These are phyloP conservation scores for Aethionema arabicum DNA, from an alignment of 345 rosid species.

Conservation along the genomic window DNA sequence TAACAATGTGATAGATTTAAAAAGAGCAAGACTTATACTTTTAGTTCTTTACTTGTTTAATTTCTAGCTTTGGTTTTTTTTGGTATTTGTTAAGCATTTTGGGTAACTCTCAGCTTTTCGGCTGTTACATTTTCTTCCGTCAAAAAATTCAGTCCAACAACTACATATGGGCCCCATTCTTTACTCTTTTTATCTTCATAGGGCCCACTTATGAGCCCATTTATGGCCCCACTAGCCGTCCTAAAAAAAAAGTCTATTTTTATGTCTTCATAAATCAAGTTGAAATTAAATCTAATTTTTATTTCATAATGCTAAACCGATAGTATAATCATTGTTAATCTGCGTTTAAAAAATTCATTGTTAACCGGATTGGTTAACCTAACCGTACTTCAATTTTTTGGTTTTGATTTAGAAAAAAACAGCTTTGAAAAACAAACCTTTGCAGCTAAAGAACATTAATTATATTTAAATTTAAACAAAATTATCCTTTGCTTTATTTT, in stretches of 20 bases:
- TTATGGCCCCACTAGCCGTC: slow-evolving; percentile 16
- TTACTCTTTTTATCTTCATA: slow-evolving; percentile 13
- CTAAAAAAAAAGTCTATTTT: slow-evolving; percentile 1
- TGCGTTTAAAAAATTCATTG: no score
- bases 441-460: slow-evolving; percentile 26
- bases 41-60: slow-evolving; percentile 1
- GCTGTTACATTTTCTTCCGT: slow-evolving; percentile 18
- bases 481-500: neutral
- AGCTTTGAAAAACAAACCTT: slow-evolving; percentile 12
- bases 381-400: neutral
- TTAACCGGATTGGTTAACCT: slow-evolving; percentile 4
- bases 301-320: slow-evolving; percentile 7
- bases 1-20: neutral
- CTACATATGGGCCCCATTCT: neutral
- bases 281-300: neutral
- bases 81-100: slow-evolving; percentile 3
- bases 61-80: neutral
- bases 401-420: slow-evolving; percentile 4
- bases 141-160: slow-evolving; percentile 18
- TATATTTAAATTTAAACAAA: neutral
- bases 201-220: slow-evolving; percentile 8
- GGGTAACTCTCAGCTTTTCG: neutral
- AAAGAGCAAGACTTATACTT: neutral
- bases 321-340: no score
- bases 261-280: neutral